These are phyloP conservation scores for Tylopilus sp. DNA, from an alignment of 768 basidiomycete species.

Conservation along the genomic window DNA sequence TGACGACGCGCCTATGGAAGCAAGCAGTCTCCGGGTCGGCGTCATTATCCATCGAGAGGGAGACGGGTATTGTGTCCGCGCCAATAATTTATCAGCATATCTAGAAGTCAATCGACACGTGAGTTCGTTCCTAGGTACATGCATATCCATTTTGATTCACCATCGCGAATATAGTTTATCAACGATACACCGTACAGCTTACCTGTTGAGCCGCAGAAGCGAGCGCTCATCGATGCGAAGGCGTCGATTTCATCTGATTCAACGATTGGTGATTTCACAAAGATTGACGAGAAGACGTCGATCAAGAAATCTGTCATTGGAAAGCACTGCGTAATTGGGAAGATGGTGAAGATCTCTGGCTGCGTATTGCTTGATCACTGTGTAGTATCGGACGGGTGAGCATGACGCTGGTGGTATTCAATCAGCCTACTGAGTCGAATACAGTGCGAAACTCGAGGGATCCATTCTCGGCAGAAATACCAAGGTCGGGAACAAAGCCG, in stretches of 20 bases:
- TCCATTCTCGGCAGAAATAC: constrained; percentile 76
- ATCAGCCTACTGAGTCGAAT: constrained; percentile 7
- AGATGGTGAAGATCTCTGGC: constrained; percentile 76
- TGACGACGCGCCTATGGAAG: constrained; percentile 33
- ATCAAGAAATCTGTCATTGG: constrained; percentile 82
- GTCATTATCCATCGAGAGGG: constrained; percentile 53
- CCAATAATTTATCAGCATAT: constrained; percentile 74
- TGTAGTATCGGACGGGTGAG: constrained; percentile 79
- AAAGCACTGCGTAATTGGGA: constrained; percentile 80
- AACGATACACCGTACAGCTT: constrained; percentile 48
- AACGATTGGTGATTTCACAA: constrained; percentile 78
- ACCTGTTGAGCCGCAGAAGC: constrained; percentile 58
- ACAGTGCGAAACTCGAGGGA: constrained; percentile 71
- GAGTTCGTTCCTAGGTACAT: constrained; percentile 23
- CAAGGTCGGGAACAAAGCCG: constrained; percentile 66
- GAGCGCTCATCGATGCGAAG: constrained; percentile 70
- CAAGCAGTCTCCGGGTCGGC: constrained; percentile 59
- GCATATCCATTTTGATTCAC: constrained; percentile 13
- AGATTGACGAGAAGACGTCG: constrained; percentile 71
- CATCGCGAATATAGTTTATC: constrained; percentile 38
- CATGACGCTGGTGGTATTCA: not conserved
- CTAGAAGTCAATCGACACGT: constrained; percentile 81
- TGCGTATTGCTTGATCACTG: constrained; percentile 90
- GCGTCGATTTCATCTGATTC: constrained; percentile 83
- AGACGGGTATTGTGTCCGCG: constrained; percentile 59